These are phyloP conservation scores for Ormosia semicastrata DNA, from an alignment of 306 rosid species.

Conservation along the genomic window DNA sequence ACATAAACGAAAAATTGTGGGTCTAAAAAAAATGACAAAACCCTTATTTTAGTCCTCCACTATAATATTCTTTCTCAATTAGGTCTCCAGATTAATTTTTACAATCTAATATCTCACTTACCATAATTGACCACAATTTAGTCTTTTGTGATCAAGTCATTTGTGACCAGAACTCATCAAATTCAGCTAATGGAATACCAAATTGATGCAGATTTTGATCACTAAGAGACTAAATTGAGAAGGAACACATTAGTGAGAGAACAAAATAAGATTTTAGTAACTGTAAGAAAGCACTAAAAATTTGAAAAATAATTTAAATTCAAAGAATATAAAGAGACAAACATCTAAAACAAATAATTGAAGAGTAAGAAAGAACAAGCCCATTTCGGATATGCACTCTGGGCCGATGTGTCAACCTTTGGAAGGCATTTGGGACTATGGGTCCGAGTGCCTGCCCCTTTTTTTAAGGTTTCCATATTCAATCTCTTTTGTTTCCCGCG, in stretches of 20 bases:
- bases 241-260: no score
- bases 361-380: background rate
- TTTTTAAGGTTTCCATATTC: background rate
- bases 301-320: no score
- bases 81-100: background rate
- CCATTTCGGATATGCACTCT: background rate
- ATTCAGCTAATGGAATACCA: background rate
- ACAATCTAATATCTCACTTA: background rate
- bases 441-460: background rate
- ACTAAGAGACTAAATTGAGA: no score
- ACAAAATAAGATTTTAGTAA: no score
- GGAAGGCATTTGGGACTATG: background rate
- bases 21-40: background rate
- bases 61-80: background rate
- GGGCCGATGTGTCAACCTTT: background rate
- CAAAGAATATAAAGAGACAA: background rate
- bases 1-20: background rate
- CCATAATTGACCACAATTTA: background rate
- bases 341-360: background rate
- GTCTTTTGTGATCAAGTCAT: background rate
- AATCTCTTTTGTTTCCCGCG: background rate
- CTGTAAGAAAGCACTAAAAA: no score
- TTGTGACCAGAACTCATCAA: background rate
- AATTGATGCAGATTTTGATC: background rate
- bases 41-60: background rate